A percentile compares a stretch with the other conserved stretches of the same genome.
Evolutionary conservation across 2,329 filamentous ascomycete genomes (phyloP).

Genomic region (Fusarium anthophilum): DNA sequence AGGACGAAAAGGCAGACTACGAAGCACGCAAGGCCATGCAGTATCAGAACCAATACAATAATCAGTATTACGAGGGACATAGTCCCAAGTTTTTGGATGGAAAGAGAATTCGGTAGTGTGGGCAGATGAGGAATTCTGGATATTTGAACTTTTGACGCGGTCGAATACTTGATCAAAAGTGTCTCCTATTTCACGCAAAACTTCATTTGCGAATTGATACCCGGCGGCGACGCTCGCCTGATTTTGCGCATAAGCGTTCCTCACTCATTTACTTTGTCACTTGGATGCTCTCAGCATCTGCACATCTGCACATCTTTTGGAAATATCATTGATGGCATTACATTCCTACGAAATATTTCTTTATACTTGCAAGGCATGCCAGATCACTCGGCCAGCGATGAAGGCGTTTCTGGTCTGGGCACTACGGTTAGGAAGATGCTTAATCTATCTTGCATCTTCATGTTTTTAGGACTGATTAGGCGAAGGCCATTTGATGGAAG

Average conservation of each 20-base stretch:
- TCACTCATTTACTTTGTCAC: constrained; percentile 13
- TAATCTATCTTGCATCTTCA: constrained; percentile 5
- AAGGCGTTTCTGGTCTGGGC: constrained; percentile 29
- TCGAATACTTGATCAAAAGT: not conserved
- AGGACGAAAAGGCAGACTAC: constrained; percentile 69
- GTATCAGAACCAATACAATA: constrained; percentile 52
- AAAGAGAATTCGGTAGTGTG: constrained; percentile 53
- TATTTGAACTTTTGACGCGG: not conserved
- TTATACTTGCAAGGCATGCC: constrained; percentile 14
- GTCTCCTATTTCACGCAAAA: constrained; percentile 22
- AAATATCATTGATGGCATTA: not conserved
- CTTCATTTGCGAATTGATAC: constrained; percentile 41
- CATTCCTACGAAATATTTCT: not conserved
- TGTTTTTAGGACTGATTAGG: not conserved
- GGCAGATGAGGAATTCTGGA: constrained; percentile 1
- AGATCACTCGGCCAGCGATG: constrained; percentile 15
- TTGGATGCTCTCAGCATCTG: constrained; percentile 10
- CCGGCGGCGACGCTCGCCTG: constrained; percentile 31
- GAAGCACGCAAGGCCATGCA: constrained; percentile 63
- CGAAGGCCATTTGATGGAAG: not conserved
- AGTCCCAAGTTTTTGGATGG: constrained; percentile 67
- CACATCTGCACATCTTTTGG: constrained; percentile 1
- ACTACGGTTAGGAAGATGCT: not conserved
- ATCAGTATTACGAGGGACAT: constrained; percentile 60
- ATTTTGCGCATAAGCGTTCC: constrained; percentile 28